Percentiles rank a stretch among this genome's conserved stretches.
Conservation (phyloP, 2,329 filamentous ascomycete genomes). For the Monilinia fructicola region DNA sequence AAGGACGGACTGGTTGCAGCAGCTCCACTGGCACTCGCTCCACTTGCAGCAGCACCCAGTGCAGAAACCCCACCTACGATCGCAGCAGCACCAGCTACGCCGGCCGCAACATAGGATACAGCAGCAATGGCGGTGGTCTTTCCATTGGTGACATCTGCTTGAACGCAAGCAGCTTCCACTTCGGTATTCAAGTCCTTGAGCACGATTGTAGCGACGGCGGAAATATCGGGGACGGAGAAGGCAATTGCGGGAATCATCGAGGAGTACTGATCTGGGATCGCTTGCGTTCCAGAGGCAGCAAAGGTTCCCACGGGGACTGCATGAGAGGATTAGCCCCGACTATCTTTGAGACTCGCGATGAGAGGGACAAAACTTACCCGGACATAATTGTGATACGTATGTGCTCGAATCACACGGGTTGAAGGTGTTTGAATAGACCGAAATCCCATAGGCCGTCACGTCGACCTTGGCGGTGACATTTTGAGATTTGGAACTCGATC, state of each 20-base stretch:
- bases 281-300: conserved; percentile 67
- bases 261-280: conserved; percentile 70
- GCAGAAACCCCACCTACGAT: conserved; percentile 71
- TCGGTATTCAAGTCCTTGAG: conserved; percentile 62
- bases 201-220: conserved; percentile 77
- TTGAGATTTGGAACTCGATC: conserved; percentile 69
- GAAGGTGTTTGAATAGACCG: conserved; percentile 77
- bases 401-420: conserved; percentile 74
- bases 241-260: conserved; percentile 81
- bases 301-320: conserved; percentile 74
- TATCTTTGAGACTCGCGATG: neutral
- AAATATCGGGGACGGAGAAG: conserved; percentile 86
- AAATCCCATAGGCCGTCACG: conserved; percentile 63
- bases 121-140: conserved; percentile 74
- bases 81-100: conserved; percentile 81
- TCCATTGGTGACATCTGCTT: conserved; percentile 80
- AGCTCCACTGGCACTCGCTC: conserved; percentile 51
- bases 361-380: conserved; percentile 50
- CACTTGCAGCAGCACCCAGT: conserved; percentile 56
- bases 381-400: conserved; percentile 74
- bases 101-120: conserved; percentile 80
- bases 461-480: conserved; percentile 69
- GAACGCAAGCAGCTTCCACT: conserved; percentile 74
- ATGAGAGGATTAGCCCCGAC: conserved; percentile 27
- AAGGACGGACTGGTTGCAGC: conserved; percentile 79